Base-by-base conservation (phyloP, 179 eudicot species). In the Sideroxylon spinosum region DNA sequence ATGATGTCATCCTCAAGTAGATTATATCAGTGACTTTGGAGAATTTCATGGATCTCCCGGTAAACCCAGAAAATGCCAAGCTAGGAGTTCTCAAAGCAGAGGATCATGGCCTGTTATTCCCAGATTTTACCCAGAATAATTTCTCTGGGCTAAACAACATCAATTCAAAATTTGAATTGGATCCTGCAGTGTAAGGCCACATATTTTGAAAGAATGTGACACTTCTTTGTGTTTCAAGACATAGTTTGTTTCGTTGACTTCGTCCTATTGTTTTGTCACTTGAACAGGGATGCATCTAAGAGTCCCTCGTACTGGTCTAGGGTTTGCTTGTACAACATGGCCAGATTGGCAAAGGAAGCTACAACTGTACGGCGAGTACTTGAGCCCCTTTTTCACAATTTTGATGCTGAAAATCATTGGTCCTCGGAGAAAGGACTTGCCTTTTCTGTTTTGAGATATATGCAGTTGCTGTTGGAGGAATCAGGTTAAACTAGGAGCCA, bases 261-360 rank as follows among this genome's bases (percentile, higher is more conserved):
- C 19, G 75, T 75, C 73, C 74, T 44, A 71, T 20, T 17, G 17
- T 60, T 56, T 65, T 53, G 49, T 48, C 8, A 46, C 52, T 68
- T 78, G 63, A 49, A 71, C 85, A 93, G 97, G 77, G 86, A 90
- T 84, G 85, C 91, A 81, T 82, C 91, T 74, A 86, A 83, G 82
- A 88, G 84, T 85, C 98, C 98, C 32, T 85, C 95, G 70, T 93
- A 88, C 82, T 93, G 98, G 98, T 87, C 98, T 73, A 88, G 86
- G 76, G 87, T 92, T 53, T 93, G 98, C 86, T 81, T 93, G 89
- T 87, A 87, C 64, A 90, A 92, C 79, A 89, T 93, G 88, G 92
- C 94, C 84, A 85, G 79, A 77, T 82, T 93, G 82, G 95, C 97
- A 61, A 93, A 90, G 83, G 94, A 92, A 86, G 93, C 92, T 83